Evolutionary conservation across 805 yeast species (phyloP).

Genomic region (Metschnikowia koreensis): DNA sequence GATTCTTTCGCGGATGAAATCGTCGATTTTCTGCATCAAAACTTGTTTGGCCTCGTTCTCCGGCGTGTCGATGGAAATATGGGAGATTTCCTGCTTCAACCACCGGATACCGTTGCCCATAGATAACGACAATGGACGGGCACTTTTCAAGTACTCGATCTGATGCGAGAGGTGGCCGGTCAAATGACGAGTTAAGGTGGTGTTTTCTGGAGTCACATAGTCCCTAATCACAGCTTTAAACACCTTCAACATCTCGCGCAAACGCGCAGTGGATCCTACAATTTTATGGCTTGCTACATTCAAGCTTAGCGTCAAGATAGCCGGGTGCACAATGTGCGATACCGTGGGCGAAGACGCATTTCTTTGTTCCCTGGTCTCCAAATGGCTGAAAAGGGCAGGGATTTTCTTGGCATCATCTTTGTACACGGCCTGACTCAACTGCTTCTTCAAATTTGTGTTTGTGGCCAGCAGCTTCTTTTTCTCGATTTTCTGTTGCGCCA

Average conservation of each 20-base stretch:
- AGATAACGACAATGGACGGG: slow-evolving; percentile 86
- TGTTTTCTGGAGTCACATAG: slow-evolving; percentile 80
- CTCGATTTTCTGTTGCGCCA: slow-evolving; percentile 42
- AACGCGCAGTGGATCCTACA: slow-evolving; percentile 87
- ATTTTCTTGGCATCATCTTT: slow-evolving; percentile 45
- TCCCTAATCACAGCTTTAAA: slow-evolving; percentile 78
- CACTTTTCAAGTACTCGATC: slow-evolving; percentile 85
- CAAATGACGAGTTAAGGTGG: slow-evolving; percentile 82
- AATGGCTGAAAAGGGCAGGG: slow-evolving; percentile 72
- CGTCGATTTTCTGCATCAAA: slow-evolving; percentile 68
- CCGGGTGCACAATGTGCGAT: slow-evolving; percentile 80
- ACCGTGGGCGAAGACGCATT: slow-evolving; percentile 52
- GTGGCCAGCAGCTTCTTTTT: slow-evolving; percentile 41
- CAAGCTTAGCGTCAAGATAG: slow-evolving; percentile 72
- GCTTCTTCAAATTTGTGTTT: slow-evolving; percentile 52
- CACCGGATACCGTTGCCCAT: slow-evolving; percentile 99
- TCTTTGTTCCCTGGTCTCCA: slow-evolving; percentile 78
- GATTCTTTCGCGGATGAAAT: slow-evolving; percentile 79
- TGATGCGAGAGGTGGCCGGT: slow-evolving; percentile 87
- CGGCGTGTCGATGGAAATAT: slow-evolving; percentile 67
- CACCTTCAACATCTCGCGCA: slow-evolving; percentile 79
- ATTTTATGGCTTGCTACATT: slow-evolving; percentile 80
- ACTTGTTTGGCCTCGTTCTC: slow-evolving; percentile 67
- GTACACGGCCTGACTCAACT: slow-evolving; percentile 50
- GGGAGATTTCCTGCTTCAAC: slow-evolving; percentile 91